Percentiles rank a stretch among this genome's conserved stretches.
phyloP scores from a whole-genome alignment of 116 monocot species.

The Phalaenopsis hybrid region DNA sequence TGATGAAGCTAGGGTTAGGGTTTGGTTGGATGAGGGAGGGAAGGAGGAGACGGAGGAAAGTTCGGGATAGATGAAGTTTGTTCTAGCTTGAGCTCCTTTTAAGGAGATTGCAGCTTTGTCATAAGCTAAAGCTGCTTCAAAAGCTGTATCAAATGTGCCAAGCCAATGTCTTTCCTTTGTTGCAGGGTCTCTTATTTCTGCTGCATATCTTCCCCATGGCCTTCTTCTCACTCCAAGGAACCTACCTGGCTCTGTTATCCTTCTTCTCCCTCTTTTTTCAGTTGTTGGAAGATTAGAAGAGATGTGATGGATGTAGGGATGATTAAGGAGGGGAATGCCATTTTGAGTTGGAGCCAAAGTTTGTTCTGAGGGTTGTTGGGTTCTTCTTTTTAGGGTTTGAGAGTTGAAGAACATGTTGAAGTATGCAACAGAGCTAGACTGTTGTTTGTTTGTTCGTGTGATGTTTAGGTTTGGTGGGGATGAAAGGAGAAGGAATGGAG shows the following conservation, averaged over 20 bases:
- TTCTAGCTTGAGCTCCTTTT: slow-evolving; percentile 16
- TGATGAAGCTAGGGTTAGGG: slow-evolving; percentile 6
- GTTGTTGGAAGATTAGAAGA: neutral
- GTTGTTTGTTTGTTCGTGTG: neutral
- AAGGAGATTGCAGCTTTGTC: slow-evolving; percentile 14
- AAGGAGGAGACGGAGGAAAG: neutral
- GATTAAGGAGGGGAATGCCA: neutral
- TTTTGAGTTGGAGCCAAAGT: neutral
- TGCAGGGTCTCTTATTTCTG: slow-evolving; percentile 33
- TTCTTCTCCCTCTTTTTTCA: slow-evolving; percentile 8
- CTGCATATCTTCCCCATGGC: slow-evolving; percentile 46
- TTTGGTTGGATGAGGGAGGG: neutral
- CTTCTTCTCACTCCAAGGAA: slow-evolving; percentile 37
- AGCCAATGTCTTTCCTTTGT: slow-evolving; percentile 41
- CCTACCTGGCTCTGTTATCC: slow-evolving; percentile 7
- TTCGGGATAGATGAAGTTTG: slow-evolving; percentile 15
- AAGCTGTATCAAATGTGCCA: slow-evolving; percentile 16
- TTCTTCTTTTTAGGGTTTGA: slow-evolving; percentile 6
- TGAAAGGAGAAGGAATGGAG: neutral
- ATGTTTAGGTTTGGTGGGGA: neutral
- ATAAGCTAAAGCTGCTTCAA: slow-evolving; percentile 16
- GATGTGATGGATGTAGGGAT: neutral
- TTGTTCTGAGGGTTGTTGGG: no score
- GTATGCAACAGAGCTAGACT: neutral
- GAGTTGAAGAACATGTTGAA: slow-evolving; percentile 1